Base-by-base conservation (phyloP, 129 eudicot genomes). In the Tanacetum coccineum region DNA sequence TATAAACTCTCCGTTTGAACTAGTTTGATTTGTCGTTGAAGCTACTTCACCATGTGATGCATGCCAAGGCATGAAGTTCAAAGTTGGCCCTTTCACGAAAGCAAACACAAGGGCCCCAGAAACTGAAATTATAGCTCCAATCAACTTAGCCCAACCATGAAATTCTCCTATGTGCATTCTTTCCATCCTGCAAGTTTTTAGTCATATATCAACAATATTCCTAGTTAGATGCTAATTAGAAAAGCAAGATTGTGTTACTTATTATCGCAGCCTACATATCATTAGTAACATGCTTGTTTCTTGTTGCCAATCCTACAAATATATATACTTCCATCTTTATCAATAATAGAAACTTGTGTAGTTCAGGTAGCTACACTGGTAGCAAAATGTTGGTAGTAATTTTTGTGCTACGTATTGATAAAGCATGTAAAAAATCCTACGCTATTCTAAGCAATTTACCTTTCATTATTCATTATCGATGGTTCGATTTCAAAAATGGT, bases 91-190 rank as follows among this genome's bases (percentile, higher is more conserved):
- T 68, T 64, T 76, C 2, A 75, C 71, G 45, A 79, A 79, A 44
- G 84, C 87, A 64, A 79, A 82, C 64, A 82, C 81, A 12, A 82
- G 61, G 32, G 84, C 87, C 57, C 87, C 87, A 48, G 74, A 54
- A 25, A 82, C 79, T 28, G 81, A 67, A 19, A 69, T 65, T 13
- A 79, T 39, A 17, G 78, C 32, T 9, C 87, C 87, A 57, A 79
- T 49, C 62, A 82, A 62, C 64, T 82, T 79, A 42, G 76, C 77
- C 73, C 70, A 30, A 53, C 87, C 87, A 68, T 75, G 72, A 67
- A 61, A 19, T 20, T 82, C 73, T 68, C 25, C 67, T 68, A 82
- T 72, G 50, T 56, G 36, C 50, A 79, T 56, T 54, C 73, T 77
- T 74, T 89, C 96, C 70, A 86, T 70, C 79, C 96, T 89, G 79